These are phyloP conservation scores for Neurospora africana DNA, from an alignment of 495 filamentous ascomycete species.

Conservation along the genomic window DNA sequence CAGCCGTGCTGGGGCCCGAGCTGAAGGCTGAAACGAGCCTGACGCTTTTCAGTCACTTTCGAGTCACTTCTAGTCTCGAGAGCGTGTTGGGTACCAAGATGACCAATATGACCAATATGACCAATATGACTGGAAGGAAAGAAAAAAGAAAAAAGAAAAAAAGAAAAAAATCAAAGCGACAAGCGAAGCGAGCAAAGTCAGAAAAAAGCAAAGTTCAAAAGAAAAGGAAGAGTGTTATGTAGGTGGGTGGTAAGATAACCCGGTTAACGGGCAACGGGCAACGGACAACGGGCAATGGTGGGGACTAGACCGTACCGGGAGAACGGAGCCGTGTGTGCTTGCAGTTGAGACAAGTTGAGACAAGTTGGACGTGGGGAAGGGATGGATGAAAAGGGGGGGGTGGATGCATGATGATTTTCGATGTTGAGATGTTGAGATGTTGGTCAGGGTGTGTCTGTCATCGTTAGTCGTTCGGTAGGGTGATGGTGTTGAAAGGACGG, in stretches of 20 bases:
- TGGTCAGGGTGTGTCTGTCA: neutral
- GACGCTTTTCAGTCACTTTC: neutral
- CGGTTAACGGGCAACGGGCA: neutral
- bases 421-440: neutral
- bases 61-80: neutral
- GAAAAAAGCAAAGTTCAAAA: neutral
- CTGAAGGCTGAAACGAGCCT: constrained; percentile 20
- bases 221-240: neutral
- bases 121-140: neutral
- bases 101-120: constrained; percentile 1
- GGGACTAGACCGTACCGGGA: neutral
- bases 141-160: neutral
- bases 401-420: neutral
- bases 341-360: neutral
- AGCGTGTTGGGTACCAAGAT: neutral
- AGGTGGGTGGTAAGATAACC: no score
- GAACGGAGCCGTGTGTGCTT: neutral
- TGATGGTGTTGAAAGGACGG: neutral
- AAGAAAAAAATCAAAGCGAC: neutral
- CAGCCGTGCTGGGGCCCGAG: constrained; percentile 17
- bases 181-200: neutral
- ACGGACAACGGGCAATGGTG: neutral
- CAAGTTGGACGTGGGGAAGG: neutral
- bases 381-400: neutral
- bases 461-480: no score